These are phyloP conservation scores for Pleomassaria siparia DNA, from an alignment of 2,329 filamentous ascomycete species.

Conservation along the genomic window DNA sequence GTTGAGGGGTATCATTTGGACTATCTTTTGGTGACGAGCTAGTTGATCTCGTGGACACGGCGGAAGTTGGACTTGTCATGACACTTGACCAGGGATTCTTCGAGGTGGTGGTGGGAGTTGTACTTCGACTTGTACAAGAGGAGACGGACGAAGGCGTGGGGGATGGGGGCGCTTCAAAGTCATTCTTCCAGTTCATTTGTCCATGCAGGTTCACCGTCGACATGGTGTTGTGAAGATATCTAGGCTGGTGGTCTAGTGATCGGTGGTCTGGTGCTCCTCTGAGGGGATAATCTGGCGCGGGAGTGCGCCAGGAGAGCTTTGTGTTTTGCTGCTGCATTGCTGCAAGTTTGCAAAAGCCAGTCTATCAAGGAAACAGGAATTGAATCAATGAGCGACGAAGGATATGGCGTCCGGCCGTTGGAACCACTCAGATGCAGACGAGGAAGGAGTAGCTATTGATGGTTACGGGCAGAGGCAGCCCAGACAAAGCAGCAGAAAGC, in stretches of 20 bases:
- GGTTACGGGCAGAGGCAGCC: constrained; percentile 14
- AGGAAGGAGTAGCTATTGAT: constrained; percentile 22
- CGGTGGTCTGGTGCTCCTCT: constrained; percentile 40
- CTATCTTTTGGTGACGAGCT: constrained; percentile 38
- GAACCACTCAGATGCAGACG: constrained; percentile 17
- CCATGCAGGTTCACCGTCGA: constrained; percentile 46
- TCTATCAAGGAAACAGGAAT: constrained; percentile 25
- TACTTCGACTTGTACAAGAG: constrained; percentile 39
- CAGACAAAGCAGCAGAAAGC: constrained; percentile 28
- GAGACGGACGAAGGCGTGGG: constrained; percentile 44
- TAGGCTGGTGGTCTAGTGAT: too few species aligned
- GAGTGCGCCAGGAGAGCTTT: constrained; percentile 39
- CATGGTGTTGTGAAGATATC: constrained; percentile 41
- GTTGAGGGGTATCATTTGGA: constrained; percentile 40
- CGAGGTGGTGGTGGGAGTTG: constrained; percentile 42
- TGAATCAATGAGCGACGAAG: constrained; percentile 23
- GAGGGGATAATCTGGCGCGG: constrained; percentile 30
- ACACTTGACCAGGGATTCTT: constrained; percentile 44
- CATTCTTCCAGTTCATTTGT: constrained; percentile 38
- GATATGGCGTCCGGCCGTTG: constrained; percentile 17
- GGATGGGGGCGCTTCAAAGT: constrained; percentile 37
- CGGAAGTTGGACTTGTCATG: constrained; percentile 34
- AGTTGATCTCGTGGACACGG: constrained; percentile 31
- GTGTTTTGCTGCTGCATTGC: constrained; percentile 41
- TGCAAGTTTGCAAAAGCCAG: constrained; percentile 16